Percentiles rank a stretch among this genome's conserved stretches.
These are phyloP conservation scores for Thalassiosira sp. DNA, from an alignment of 352 stramenopile genomes.

Conservation along the genomic window DNA sequence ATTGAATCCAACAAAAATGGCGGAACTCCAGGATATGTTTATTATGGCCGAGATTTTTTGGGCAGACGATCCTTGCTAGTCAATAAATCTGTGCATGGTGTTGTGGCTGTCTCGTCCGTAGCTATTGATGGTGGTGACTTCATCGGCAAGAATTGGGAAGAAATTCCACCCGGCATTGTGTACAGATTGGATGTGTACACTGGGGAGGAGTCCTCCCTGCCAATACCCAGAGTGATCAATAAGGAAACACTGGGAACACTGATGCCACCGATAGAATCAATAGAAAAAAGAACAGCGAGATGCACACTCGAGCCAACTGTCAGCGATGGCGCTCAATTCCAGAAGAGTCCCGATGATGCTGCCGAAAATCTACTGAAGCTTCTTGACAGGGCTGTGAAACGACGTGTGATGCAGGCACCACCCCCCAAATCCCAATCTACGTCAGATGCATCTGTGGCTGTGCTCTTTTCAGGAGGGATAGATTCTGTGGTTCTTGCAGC, in stretches of 20 bases:
- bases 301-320: conserved; percentile 28
- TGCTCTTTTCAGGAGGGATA: conserved; percentile 96
- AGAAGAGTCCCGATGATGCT: too few relatives aligned
- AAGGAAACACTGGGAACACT: conserved; percentile 16
- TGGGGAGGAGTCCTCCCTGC: conserved; percentile 26
- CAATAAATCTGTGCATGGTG: conserved; percentile 41
- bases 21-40: conserved; percentile 65
- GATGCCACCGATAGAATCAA: background rate
- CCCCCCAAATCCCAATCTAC: conserved; percentile 13
- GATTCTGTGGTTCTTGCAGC: conserved; percentile 94
- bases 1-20: too few relatives aligned
- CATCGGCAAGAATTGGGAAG: conserved; percentile 71
- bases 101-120: conserved; percentile 41
- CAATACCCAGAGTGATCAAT: conserved; percentile 40
- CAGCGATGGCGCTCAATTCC: too few relatives aligned
- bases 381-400: conserved; percentile 85
- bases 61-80: conserved; percentile 89
- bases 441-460: conserved; percentile 75
- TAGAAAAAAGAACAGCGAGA: background rate
- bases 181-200: conserved; percentile 81
- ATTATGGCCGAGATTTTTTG: conserved; percentile 90
- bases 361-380: conserved; percentile 76
- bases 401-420: conserved; percentile 85
- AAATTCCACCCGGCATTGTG: conserved; percentile 85
- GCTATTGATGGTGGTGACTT: conserved; percentile 32